Percentiles rank a stretch among this genome's conserved stretches.
Evolutionary conservation across 164 flowering plant species (phyloP).

Genomic region (Umbilicus rupestris): DNA sequence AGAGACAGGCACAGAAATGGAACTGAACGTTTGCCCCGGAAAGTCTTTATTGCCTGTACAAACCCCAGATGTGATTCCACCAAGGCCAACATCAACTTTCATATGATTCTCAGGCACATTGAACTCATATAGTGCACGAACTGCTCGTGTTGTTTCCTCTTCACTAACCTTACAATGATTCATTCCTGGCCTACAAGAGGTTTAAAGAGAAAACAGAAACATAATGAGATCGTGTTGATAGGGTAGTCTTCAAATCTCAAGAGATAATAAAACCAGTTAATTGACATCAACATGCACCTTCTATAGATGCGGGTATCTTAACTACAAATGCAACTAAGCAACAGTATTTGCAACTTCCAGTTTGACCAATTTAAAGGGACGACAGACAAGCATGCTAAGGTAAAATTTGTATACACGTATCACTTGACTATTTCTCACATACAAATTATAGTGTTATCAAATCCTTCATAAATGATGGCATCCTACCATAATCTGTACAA

Average conservation of each 20-base stretch:
- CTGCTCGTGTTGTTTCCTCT: constrained; percentile 12
- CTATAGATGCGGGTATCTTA: background rate
- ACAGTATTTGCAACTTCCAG: background rate
- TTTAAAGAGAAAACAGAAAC: background rate
- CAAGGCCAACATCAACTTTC: background rate
- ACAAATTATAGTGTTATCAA: background rate
- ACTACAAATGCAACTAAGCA: constrained; percentile 3
- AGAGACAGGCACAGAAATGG: background rate
- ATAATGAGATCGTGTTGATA: background rate
- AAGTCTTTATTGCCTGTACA: background rate
- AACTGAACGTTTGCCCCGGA: background rate
- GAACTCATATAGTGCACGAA: constrained; percentile 9
- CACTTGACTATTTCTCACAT: background rate
- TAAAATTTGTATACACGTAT: background rate
- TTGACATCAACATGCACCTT: background rate
- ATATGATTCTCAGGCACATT: background rate
- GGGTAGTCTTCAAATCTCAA: background rate
- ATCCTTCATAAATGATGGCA: background rate
- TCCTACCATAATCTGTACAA: background rate
- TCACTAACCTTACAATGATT: constrained; percentile 11
- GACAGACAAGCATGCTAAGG: background rate
- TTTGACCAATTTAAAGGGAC: background rate
- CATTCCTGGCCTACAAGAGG: constrained; percentile 12
- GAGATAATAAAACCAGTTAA: background rate
- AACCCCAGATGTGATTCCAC: background rate